Evolutionary conservation across 2,329 filamentous ascomycete genomes (phyloP), one percentile per base, ranked within the genome.

Genomic region (Tolypocladium pustulatum): DNA sequence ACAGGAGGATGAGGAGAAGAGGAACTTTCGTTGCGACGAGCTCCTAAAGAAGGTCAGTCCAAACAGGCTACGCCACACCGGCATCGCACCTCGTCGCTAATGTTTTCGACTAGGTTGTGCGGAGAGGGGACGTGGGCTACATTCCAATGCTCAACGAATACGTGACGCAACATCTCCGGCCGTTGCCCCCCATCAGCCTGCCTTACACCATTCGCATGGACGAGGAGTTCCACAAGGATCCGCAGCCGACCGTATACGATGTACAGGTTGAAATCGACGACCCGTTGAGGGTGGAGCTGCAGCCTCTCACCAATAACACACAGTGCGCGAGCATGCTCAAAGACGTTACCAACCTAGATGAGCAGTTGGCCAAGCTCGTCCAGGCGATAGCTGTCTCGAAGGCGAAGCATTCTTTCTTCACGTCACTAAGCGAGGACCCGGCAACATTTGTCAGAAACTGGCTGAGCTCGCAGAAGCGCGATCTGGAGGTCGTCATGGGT

Each of bases 171-270:
- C 91, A 97, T 72, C 83, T 97, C 58, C 84, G 81, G 36, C 85
- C 90, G 3, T 81, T 97, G 1, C 85, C 90, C 7, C 91, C 94
- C 0, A 82, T 97, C 68, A 86, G 88, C 67, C 82, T 99, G 38
- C 81, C 86, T 27, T 99, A 97, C 76, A 99, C 92, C 10, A 94
- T 99, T 69, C 90, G 93, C 60, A 89, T 97, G 46, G 94, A 99
- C 71, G 81, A 90, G 67, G 84, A 87, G 10, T 93, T 92, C 68
- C 87, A 93, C 69, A 85, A 84, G 64, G 76, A 85, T 58, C 87
- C 90, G 4, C 78, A 84, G 56, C 86, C 90, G 1, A 97, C 92
- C 7, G 80, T 97, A 65, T 97, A 97, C 76, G 93, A 97, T 72
- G 81, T 99, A 54, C 86, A 87, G 65, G 89, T 99, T 53, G 81